Evolutionary conservation across 2,329 filamentous ascomycete species (phyloP).

Genomic region (Fusarium nygamai): DNA sequence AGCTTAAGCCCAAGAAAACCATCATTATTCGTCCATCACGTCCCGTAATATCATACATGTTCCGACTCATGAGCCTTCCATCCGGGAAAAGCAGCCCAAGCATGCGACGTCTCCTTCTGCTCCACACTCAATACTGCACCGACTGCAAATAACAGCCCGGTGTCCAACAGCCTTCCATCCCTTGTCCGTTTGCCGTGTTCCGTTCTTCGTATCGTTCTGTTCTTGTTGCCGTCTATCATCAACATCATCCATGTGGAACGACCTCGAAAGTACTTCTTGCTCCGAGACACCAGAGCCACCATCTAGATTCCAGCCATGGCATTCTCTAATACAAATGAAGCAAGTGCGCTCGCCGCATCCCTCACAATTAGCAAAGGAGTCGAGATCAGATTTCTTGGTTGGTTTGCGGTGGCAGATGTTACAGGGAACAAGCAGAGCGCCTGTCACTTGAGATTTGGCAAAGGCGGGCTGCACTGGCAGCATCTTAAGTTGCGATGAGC

Average conservation of each 20-base stretch:
- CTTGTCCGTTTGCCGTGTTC: constrained; percentile 28
- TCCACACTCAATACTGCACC: constrained; percentile 74
- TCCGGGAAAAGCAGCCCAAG: constrained; percentile 66
- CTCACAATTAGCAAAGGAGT: constrained; percentile 72
- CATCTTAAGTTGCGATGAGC: constrained; percentile 41
- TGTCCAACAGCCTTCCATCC: constrained; percentile 58
- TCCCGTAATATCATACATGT: neutral
- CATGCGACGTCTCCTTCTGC: constrained; percentile 73
- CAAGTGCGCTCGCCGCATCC: constrained; percentile 71
- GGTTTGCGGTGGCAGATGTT: constrained; percentile 75
- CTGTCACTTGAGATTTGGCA: constrained; percentile 18
- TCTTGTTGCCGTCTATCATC: constrained; percentile 44
- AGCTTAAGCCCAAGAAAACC: constrained; percentile 15
- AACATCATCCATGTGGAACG: constrained; percentile 62
- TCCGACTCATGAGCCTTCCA: constrained; percentile 48
- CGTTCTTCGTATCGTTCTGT: constrained; percentile 14
- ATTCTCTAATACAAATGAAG: constrained; percentile 74
- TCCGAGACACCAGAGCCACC: constrained; percentile 42
- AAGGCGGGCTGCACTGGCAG: constrained; percentile 33
- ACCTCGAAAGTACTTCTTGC: constrained; percentile 53
- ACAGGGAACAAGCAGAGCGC: constrained; percentile 61
- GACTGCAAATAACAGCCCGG: constrained; percentile 68
- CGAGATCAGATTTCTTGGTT: constrained; percentile 71
- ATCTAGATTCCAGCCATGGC: constrained; percentile 58
- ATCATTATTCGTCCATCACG: constrained; percentile 32